A percentile compares a stretch with the other conserved stretches of the same genome.
These are phyloP conservation scores for Albugo laibachii DNA, from an alignment of 352 stramenopile species.

Conservation along the genomic window DNA sequence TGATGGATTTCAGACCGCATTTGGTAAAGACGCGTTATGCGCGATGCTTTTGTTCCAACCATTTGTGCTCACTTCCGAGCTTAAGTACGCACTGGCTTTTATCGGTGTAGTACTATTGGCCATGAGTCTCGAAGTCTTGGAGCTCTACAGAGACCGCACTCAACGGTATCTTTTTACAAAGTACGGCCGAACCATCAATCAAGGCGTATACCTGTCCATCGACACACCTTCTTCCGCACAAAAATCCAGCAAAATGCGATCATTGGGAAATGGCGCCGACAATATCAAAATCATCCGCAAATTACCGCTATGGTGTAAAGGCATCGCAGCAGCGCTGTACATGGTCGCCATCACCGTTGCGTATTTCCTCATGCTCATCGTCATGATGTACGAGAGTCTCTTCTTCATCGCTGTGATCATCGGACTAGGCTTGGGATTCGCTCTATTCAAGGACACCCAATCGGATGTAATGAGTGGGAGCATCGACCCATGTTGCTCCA, in stretches of 20 bases:
- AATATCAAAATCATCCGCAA: slow-evolving; percentile 25
- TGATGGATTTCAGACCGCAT: slow-evolving; percentile 56
- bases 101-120: slow-evolving; percentile 40
- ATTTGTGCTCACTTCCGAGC: slow-evolving; percentile 34
- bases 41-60: slow-evolving; percentile 62
- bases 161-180: slow-evolving; percentile 23
- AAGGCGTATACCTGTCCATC: slow-evolving; percentile 32
- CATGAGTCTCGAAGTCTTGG: slow-evolving; percentile 42
- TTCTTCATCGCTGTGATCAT: slow-evolving; percentile 62
- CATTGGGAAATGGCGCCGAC: slow-evolving; percentile 3
- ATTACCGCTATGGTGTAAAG: slow-evolving; percentile 42
- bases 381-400: slow-evolving; percentile 73
- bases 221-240: slow-evolving; percentile 11
- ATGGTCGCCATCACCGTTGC: slow-evolving; percentile 54
- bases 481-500: slow-evolving; percentile 64
- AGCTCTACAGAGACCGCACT: slow-evolving; percentile 25
- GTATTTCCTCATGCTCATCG: slow-evolving; percentile 73
- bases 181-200: slow-evolving; percentile 33
- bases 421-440: slow-evolving; percentile 45
- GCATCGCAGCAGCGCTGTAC: slow-evolving; percentile 39
- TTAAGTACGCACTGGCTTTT: slow-evolving; percentile 69
- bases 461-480: slow-evolving; percentile 38
- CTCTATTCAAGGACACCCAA: slow-evolving; percentile 71
- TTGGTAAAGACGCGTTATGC: slow-evolving; percentile 33
- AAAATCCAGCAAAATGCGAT: too few relatives aligned